Base-by-base conservation (phyloP, 768 basidiomycete species). In the Saitozyma podzolica region DNA sequence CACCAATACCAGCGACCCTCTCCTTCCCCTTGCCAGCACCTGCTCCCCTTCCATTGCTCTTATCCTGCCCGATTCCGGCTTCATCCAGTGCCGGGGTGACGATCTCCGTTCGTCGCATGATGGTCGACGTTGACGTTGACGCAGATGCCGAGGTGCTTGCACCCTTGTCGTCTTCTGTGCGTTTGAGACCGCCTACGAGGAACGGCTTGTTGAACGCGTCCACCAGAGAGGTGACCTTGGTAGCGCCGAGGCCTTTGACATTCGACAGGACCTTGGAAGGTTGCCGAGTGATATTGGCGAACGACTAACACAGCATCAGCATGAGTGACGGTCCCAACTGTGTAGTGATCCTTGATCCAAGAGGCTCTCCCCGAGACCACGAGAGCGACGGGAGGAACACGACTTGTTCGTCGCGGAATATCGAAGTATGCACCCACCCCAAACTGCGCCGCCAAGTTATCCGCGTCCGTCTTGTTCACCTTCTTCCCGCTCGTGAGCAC, bases 381-480 rank as follows among this genome's bases (percentile, higher is more conserved):
- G 29, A 29, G 29, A 29, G n/a, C n/a, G n/a, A n/a, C 5, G 29
- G 29, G 29, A 29, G 29, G 29, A 29, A 29, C 29, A 29, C 29
- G 29, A 47, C 45, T 11, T 47, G n/a, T 11, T 47, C 45, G 2
- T 2, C n/a, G 45, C 3, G 11, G 45, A 6, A 11, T 2, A 47
- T 47, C 2, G 45, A 47, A 1, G 13, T 11, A n/a, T 17, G 45
- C n/a, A 83, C 88, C 61, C 81, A 97, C 95, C 42, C 93, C 94
- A 69, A 94, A 88, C n/a, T 91, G 89, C 2, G 88, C 88, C 19
- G 90, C 86, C 48, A 99, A 82, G 4, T 95, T 98, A 80, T 91
- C 87, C 1, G 94, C 92, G 71, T 99, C 96, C 4, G 95, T 98
- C 83, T 95, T 96, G 81, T 98, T 98, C 65, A 99, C 91, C 69